Conservation (phyloP, 345 rosid species). For the Salix udensis region DNA sequence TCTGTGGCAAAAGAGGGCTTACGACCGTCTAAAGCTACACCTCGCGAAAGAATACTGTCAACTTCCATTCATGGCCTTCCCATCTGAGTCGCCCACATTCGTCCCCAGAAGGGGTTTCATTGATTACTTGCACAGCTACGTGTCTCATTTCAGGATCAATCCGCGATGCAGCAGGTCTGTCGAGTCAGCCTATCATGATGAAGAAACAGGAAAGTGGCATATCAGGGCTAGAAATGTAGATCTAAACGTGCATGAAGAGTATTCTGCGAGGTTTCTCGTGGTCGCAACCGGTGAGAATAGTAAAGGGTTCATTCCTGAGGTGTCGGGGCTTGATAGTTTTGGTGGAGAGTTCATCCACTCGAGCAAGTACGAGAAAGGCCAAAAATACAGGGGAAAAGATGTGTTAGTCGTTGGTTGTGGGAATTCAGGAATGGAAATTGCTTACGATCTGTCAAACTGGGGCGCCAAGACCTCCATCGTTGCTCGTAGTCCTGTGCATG, state of each 20-base stretch:
- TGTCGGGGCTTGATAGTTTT: slow-evolving; percentile 21
- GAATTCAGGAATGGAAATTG: slow-evolving; percentile 33
- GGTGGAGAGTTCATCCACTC: slow-evolving; percentile 15
- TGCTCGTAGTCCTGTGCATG: slow-evolving; percentile 22
- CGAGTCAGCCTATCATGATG: slow-evolving; percentile 1
- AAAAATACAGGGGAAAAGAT: background rate
- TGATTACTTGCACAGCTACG: slow-evolving; percentile 13
- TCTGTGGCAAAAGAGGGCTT: slow-evolving; percentile 20
- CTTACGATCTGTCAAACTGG: slow-evolving; percentile 8
- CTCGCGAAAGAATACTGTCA: slow-evolving; percentile 18
- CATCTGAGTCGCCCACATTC: background rate
- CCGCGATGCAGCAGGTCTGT: slow-evolving; percentile 2
- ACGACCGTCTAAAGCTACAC: slow-evolving; percentile 20
- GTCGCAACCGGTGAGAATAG: slow-evolving; percentile 31
- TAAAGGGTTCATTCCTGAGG: slow-evolving; percentile 13
- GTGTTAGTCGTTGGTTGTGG: slow-evolving; percentile 30
- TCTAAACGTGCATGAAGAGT: background rate
- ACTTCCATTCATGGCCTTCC: slow-evolving; percentile 19
- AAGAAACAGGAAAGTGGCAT: background rate
- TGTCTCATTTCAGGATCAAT: background rate
- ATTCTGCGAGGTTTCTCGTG: slow-evolving; percentile 13
- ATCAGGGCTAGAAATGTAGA: background rate
- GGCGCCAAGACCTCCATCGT: slow-evolving; percentile 7
- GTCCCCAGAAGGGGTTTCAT: slow-evolving; percentile 12
- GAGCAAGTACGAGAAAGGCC: slow-evolving; percentile 14